These are phyloP conservation scores for Plicaturopsis crispa DNA, from an alignment of 768 basidiomycete genomes.

Conservation along the genomic window DNA sequence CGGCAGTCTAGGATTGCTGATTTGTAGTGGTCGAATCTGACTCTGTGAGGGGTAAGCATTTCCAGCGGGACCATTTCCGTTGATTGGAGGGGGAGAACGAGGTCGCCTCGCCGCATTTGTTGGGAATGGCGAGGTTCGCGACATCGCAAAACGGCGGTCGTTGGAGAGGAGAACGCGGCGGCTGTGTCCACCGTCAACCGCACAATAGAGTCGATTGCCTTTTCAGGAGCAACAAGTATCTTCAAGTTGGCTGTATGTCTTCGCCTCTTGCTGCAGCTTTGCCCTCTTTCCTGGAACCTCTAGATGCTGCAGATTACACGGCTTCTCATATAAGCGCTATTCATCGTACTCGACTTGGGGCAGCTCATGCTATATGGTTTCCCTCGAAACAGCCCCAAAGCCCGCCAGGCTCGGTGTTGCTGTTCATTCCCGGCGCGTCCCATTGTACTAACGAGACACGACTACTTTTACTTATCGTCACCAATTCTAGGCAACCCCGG, in stretches of 20 bases:
- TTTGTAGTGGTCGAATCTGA: conserved; percentile 50
- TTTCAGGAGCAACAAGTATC: no score
- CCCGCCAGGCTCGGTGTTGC: conserved; percentile 25
- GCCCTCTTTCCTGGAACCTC: conserved; percentile 6
- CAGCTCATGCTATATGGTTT: conserved; percentile 50
- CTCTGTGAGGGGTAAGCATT: conserved; percentile 21
- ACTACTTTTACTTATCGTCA: not conserved
- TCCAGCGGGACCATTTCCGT: conserved; percentile 29
- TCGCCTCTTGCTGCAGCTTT: no score
- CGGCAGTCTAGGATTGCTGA: conserved; percentile 48
- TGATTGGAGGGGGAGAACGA: conserved; percentile 37
- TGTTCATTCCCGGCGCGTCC: conserved; percentile 42
- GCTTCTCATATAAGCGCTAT: no score
- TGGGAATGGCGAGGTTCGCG: conserved; percentile 51
- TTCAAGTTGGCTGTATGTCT: no score
- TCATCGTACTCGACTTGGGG: conserved; percentile 29
- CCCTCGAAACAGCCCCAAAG: conserved; percentile 15
- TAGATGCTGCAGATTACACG: not conserved
- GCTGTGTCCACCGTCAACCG: no score
- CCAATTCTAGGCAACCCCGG: conserved; percentile 42
- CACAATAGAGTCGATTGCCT: no score
- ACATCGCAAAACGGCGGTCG: conserved; percentile 45
- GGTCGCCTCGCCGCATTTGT: conserved; percentile 31
- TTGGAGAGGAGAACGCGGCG: no score
- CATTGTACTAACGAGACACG: no score